Percentiles rank a stretch among this genome's conserved stretches.
Evolutionary conservation across 768 basidiomycete species (phyloP).

Genomic region (Suillus lakei): DNA sequence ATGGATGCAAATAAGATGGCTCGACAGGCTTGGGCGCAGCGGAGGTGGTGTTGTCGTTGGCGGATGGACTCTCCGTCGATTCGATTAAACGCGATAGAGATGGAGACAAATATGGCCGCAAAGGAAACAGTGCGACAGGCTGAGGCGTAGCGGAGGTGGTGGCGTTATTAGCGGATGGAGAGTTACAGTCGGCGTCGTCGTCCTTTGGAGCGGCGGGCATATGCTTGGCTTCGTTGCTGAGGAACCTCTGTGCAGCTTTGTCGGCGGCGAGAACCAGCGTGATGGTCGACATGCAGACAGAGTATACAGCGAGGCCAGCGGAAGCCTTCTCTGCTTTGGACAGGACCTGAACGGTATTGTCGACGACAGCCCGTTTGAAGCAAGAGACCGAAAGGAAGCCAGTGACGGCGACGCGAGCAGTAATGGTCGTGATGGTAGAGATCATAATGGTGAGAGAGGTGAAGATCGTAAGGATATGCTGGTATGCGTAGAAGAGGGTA

Average conservation of each 20-base stretch:
- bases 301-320: background rate
- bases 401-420: too few species aligned
- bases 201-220: background rate
- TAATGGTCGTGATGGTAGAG: background rate
- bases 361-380: background rate
- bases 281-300: background rate
- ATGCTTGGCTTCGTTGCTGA: background rate
- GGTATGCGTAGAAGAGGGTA: background rate
- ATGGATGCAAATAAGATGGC: background rate
- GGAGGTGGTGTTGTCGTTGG: background rate
- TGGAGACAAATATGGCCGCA: too few species aligned
- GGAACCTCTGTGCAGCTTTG: background rate
- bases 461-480: background rate
- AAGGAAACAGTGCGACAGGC: too few species aligned
- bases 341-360: background rate
- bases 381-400: background rate
- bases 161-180: background rate
- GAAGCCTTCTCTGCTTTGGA: background rate
- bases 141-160: background rate
- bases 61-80: too few species aligned
- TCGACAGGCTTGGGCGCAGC: background rate
- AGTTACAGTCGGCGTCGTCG: background rate
- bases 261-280: background rate
- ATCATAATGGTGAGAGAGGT: background rate
- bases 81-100: too few species aligned